Evolutionary conservation across 805 yeast genomes (phyloP).

Genomic region (Yamadazyma sp.): DNA sequence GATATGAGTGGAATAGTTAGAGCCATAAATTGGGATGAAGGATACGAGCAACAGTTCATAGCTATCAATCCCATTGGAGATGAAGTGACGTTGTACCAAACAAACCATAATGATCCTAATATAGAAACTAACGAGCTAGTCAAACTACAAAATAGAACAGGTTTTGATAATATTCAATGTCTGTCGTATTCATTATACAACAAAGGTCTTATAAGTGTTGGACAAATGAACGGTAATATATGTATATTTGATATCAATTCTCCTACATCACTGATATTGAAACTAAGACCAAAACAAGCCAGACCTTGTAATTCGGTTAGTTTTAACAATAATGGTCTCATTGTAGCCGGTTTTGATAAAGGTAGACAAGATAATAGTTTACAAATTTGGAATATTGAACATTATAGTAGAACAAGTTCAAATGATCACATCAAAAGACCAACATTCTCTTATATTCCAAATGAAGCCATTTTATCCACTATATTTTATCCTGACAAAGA

Average conservation of each 20-base stretch:
- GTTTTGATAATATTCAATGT: constrained; percentile 68
- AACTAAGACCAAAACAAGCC: constrained; percentile 58
- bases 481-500: constrained; percentile 61
- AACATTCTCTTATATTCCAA: constrained; percentile 55
- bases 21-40: constrained; percentile 59
- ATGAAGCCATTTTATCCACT: constrained; percentile 72
- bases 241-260: constrained; percentile 58
- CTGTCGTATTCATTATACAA: constrained; percentile 55
- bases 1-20: constrained; percentile 60
- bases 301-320: constrained; percentile 76
- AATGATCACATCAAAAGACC: constrained; percentile 54
- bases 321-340: constrained; percentile 59
- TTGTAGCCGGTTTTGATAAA: constrained; percentile 79
- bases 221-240: constrained; percentile 68
- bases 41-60: constrained; percentile 53
- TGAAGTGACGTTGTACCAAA: constrained; percentile 65
- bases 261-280: constrained; percentile 31
- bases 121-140: constrained; percentile 50
- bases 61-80: constrained; percentile 79
- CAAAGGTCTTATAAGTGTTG: constrained; percentile 66
- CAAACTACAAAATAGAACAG: constrained; percentile 52
- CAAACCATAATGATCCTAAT: constrained; percentile 43
- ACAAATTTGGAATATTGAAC: constrained; percentile 75
- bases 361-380: constrained; percentile 73
- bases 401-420: constrained; percentile 46